These are phyloP conservation scores for Ochetophila trinervis DNA, from an alignment of 306 rosid genomes.

Conservation along the genomic window DNA sequence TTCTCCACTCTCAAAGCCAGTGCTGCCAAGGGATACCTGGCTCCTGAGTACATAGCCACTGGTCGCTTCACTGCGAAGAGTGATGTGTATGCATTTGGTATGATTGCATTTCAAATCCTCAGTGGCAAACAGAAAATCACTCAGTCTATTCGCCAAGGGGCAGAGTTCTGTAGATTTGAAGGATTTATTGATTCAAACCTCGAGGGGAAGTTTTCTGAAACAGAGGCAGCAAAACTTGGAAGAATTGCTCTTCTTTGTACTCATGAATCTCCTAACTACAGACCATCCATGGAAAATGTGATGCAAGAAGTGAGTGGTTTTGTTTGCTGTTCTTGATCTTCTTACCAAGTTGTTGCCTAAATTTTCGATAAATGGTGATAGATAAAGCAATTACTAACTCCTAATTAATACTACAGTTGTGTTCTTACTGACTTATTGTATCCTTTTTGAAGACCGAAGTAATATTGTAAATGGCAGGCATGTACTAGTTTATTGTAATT, in stretches of 20 bases:
- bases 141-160: constrained; percentile 34
- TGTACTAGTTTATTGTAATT: constrained; percentile 5
- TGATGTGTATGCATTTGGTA: constrained; percentile 80
- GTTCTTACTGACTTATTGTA: constrained; percentile 1
- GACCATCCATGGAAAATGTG: constrained; percentile 67
- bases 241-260: constrained; percentile 65
- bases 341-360: constrained; percentile 10
- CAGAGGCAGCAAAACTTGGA: constrained; percentile 60
- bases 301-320: constrained; percentile 37
- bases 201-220: constrained; percentile 55
- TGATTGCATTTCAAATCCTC: constrained; percentile 71
- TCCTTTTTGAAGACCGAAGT: constrained; percentile 11
- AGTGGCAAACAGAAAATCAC: constrained; percentile 54
- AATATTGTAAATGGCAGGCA: not conserved
- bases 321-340: constrained; percentile 18
- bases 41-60: constrained; percentile 68
- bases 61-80: constrained; percentile 75
- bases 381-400: constrained; percentile 14
- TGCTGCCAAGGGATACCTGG: constrained; percentile 86
- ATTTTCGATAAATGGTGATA: constrained; percentile 12
- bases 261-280: constrained; percentile 48
- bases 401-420: constrained; percentile 18
- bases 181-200: constrained; percentile 63
- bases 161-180: constrained; percentile 35
- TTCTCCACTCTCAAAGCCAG: constrained; percentile 74